Evolutionary conservation across 169 alveolate species (phyloP).

Genomic region (Plasmodium cynomolgi): DNA sequence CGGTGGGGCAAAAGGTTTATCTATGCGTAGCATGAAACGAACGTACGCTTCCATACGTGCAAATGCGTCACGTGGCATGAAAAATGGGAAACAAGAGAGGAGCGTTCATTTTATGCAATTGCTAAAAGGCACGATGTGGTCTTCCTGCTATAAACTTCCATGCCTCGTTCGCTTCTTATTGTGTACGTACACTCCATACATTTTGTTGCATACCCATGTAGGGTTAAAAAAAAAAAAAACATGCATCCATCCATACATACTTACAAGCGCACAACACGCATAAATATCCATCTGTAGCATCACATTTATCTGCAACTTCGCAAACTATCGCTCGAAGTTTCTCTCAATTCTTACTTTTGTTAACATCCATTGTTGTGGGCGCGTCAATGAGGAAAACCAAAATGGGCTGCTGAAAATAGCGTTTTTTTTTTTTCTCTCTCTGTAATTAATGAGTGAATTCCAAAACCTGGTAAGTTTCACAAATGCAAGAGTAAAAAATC

Average conservation of each 20-base stretch:
- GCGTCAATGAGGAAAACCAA: not conserved
- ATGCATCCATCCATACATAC: not conserved
- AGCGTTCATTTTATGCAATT: not conserved
- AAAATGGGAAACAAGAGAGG: not conserved
- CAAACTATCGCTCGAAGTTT: not conserved
- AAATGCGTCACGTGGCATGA: not conserved
- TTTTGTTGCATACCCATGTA: not conserved
- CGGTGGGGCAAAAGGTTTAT: too few species aligned
- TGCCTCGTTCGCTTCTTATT: not conserved
- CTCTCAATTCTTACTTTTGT: not conserved
- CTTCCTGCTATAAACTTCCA: not conserved
- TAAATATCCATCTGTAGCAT: not conserved
- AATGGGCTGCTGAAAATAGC: not conserved
- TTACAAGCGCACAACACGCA: not conserved
- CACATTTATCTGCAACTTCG: not conserved
- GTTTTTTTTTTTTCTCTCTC: not conserved
- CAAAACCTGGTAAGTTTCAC: not conserved
- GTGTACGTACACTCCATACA: not conserved
- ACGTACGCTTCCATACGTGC: not conserved
- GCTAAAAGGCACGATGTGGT: not conserved
- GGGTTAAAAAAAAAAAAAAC: not conserved
- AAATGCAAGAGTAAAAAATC: not conserved
- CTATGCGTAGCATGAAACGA: not conserved
- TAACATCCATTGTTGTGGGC: conserved; percentile 4
- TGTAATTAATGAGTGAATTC: not conserved